phyloP scores from a whole-genome alignment of 331 rosid species.

The Cydonia oblonga region DNA sequence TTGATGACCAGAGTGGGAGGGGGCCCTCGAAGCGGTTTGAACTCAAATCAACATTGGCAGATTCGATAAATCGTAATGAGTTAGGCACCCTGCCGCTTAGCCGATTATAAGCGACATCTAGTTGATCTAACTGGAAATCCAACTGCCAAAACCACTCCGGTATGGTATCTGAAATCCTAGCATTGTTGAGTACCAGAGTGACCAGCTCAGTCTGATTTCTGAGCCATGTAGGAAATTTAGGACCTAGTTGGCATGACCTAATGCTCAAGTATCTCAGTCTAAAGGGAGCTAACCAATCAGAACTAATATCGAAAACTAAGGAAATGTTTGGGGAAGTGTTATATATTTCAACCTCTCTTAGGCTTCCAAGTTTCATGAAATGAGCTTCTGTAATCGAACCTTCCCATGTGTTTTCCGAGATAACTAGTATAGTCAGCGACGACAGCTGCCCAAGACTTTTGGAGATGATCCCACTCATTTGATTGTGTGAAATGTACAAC shows the following conservation, averaged over 20 bases:
- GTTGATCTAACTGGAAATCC: background rate
- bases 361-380: background rate
- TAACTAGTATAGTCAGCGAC: background rate
- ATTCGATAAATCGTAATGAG: background rate
- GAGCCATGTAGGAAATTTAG: constrained; percentile 7
- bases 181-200: background rate
- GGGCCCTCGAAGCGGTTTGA: background rate
- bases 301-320: background rate
- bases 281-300: constrained; percentile 5
- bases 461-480: background rate
- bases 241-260: constrained; percentile 3
- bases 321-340: background rate
- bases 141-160: background rate
- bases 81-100: background rate
- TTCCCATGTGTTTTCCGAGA: background rate
- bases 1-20: constrained; percentile 1
- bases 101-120: background rate
- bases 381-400: constrained; percentile 3
- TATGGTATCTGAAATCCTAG: background rate
- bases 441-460: constrained; percentile 1
- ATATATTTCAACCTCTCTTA: background rate
- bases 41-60: background rate
- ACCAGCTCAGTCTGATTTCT: background rate
- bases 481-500: background rate
- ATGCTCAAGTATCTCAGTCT: background rate